Base-by-base conservation (phyloP, 176 grass and related monocot genomes). In the Alloteropsis semialata region DNA sequence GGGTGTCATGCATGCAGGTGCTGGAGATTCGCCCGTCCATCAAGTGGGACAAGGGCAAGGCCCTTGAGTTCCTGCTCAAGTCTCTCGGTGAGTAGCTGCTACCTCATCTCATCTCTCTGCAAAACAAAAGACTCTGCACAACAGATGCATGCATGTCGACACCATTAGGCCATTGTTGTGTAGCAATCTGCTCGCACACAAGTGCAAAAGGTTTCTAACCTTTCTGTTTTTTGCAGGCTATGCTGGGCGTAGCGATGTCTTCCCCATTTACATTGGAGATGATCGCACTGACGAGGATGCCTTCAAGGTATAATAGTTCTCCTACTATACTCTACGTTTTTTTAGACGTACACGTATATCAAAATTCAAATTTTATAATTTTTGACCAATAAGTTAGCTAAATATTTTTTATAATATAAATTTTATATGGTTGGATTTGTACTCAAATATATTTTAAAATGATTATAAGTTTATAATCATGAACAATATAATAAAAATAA, bases 211-310 rank as follows among this genome's bases (percentile, higher is more conserved):
- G 0, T 1, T 60, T 58, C 3, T 11, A 37, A 69, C 33, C 3
- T 70, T 77, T 65, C 5, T 5, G 10, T n/a, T 21, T 16, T 49
- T 30, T 77, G 22, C 54, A 97, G 95, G 95, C 9, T 97, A 89
- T 22, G 65, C 69, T 17, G 78, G 82, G 30, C 67, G 81, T 15
- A 84, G 24, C 0, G 65, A 95, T 41, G 87, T 95, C 19, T 85
- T 97, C 76, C 92, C 95, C 0, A 88, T 97, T 49, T 97, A 97
- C 78, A 95, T 97, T 17, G 95, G 95, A 28, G 95, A 97, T 60
- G 95, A 97, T 64, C 92, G 90, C 68, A 97, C 95, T 1, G 95
- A 97, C 4, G 92, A 97, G 81, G 95, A 97, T 21, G 95, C 95
- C 4, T 97, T 97, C 69, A 94, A 97, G 74, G 94, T 97, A 91